Evolutionary conservation across 257 asterid genomes (phyloP), one percentile per base, ranked within the genome.

Genomic region (Plantago elongata): DNA sequence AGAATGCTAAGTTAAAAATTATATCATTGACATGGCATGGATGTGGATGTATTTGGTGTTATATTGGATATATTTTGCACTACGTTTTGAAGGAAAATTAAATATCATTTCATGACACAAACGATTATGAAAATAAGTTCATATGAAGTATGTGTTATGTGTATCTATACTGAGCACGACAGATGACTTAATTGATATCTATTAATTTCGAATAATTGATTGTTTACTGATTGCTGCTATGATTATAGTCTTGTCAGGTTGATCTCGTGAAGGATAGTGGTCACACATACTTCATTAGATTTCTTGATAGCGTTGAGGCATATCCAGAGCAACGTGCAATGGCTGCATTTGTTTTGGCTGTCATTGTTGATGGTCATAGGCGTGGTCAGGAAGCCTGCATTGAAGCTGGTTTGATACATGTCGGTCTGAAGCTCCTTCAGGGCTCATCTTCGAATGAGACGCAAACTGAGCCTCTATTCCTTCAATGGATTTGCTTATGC

Each of bases 271-370:
- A 93, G 87, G 99, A 93, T 75, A 86, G 84, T 15, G 99, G 99
- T 27, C 97, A 93, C 65, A 61, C 77, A 29, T 93, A 93, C 76
- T 93, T 93, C 79, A 87, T 90, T 74, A 82, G 79, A 74, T 93
- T 93, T 78, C 95, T 93, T 13, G 99, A 89, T 67, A 87, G 97
- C 70, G 78, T 84, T 63, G 99, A 93, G 63, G 99, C 96, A 57
- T 93, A 80, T 62, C 99, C 99, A 11, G 99, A 93, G 76, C 99
- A 93, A 76, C 91, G 99, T 57, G 99, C 97, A 55, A 93, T 93
- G 99, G 96, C 99, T 80, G 99, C 97, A 57, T 93, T 93, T 82
- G 99, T 87, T 56, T 76, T 93, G 81, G 95, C 97, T 44, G 97
- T 93, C 69, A 87, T 89, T 80, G 96, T 89, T 63, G 99, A 93